Percentiles rank a stretch among this genome's conserved stretches.
Conservation (phyloP, 1,284 basidiomycete genomes). For the Erythrobasidium hasegawianum region DNA sequence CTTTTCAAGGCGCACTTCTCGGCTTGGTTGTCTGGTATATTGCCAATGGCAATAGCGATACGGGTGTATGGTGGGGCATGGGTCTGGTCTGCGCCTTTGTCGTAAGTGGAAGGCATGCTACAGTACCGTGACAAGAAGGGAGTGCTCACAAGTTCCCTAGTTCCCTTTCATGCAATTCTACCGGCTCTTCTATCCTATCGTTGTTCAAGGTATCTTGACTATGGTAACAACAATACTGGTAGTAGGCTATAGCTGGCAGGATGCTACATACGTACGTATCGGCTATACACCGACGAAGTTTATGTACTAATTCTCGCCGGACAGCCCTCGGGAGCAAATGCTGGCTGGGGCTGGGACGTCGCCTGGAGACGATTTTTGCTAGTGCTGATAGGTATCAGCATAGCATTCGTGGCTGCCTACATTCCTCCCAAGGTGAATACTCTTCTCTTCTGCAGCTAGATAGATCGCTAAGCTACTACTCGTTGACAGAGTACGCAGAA, state of each 20-base stretch:
- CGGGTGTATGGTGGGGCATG: conserved; percentile 7
- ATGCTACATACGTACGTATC: conserved; percentile 12
- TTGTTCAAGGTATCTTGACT: conserved; percentile 24
- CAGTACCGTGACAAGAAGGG: too few species aligned
- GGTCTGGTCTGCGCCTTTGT: conserved; percentile 39
- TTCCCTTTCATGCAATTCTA: conserved; percentile 39
- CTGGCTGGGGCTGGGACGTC: conserved; percentile 36
- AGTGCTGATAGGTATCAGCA: conserved; percentile 37
- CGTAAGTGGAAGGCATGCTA: conserved; percentile 18
- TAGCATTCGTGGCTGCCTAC: conserved; percentile 30
- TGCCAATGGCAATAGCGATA: conserved; percentile 37
- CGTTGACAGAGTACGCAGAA: conserved; percentile 15
- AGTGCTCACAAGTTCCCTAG: too few species aligned
- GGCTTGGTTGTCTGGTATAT: conserved; percentile 48
- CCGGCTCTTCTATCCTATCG: conserved; percentile 44
- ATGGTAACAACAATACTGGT: conserved; percentile 14
- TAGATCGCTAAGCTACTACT: too few species aligned
- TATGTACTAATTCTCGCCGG: conserved; percentile 29
- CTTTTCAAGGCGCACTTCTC: conserved; percentile 42
- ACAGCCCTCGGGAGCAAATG: conserved; percentile 36
- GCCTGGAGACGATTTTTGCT: conserved; percentile 36
- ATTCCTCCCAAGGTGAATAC: conserved; percentile 11
- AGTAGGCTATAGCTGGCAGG: conserved; percentile 36
- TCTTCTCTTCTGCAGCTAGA: too few species aligned
- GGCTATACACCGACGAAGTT: too few species aligned